Base-by-base conservation (phyloP, 306 rosid species). In the Quercus variabilis region DNA sequence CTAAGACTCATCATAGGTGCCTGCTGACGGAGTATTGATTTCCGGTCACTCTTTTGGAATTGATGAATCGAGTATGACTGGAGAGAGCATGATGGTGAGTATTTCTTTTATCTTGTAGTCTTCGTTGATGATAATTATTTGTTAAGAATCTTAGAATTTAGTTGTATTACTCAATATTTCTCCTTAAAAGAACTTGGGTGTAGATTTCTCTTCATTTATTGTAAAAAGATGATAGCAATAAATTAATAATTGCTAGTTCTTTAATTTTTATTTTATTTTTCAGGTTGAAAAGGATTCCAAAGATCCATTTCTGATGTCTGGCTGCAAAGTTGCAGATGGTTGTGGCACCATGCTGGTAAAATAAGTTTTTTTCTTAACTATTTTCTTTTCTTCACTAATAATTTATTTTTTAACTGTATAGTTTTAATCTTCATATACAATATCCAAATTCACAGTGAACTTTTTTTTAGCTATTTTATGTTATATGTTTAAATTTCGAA, bases 31-130 rank as follows among this genome's bases (percentile, higher is more conserved):
- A 70, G 75, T 94, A 75, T 43, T 94, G 73, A 86, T 94, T 68
- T 73, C 78, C 76, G 97, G 97, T 68, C 92, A 91, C 91, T 92
- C 97, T 77, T 91, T 94, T 77, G 89, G 97, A 26, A 86, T 94
- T 77, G 99, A 94, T 80, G 97, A 92, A 80, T 92, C 97, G 55
- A 94, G 97, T 86, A 92, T 94, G 97, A 94, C 99, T 9, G 99
- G 99, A 80, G 97, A 94, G 91, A 92, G 99, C 91, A 91, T 86
- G 89, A 92, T 80, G 75, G 99, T 92, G 81, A 91, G 97, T 78
- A 70, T 64, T 76, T 69, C 26, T 80, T 70, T 23, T 83, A 5
- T 80, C 64, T 51, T 64, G 38, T 46, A 52, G 72, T 17, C 30
- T 5, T 49, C 75, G 63, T 35, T 72, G n/a, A 74, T 52, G 6